Conservation (phyloP, 2,329 filamentous ascomycete genomes). For the Colletotrichum endophyticum region DNA sequence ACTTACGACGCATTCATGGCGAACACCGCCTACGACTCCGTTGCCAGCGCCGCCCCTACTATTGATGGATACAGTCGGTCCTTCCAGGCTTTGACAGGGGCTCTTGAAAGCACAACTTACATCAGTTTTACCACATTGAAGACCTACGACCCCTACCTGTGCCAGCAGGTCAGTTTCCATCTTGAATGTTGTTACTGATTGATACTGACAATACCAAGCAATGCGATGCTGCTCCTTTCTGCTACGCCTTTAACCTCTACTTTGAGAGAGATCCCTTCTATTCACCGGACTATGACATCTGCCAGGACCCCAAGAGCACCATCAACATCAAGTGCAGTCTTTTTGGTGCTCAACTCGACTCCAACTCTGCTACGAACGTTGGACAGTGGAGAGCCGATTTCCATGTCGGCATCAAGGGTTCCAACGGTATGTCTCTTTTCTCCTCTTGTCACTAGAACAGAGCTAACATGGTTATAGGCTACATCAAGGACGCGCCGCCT, state of each 20-base stretch:
- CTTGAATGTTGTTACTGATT: no score
- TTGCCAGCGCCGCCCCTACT: background rate
- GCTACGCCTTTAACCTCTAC: conserved; percentile 11
- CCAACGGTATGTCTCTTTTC: conserved; percentile 8
- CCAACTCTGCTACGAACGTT: conserved; percentile 3
- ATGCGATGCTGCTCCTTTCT: conserved; percentile 9
- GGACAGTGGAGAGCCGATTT: conserved; percentile 18
- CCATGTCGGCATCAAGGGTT: conserved; percentile 16
- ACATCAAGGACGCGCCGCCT: background rate
- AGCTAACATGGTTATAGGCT: background rate
- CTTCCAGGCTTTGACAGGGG: background rate
- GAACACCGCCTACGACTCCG: background rate
- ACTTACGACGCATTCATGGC: background rate
- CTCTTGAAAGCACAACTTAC: background rate
- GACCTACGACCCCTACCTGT: background rate
- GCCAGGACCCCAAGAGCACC: conserved; percentile 1
- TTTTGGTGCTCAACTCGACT: background rate
- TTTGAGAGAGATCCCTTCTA: conserved; percentile 1
- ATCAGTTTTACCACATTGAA: background rate
- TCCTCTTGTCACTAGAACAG: background rate
- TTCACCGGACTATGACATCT: background rate
- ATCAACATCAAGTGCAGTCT: conserved; percentile 9
- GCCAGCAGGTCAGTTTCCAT: background rate
- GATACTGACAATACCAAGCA: background rate
- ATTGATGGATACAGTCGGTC: background rate